Evolutionary conservation across 495 filamentous ascomycete genomes (phyloP), one percentile per base, ranked within the genome.

Genomic region (Podospora conica): DNA sequence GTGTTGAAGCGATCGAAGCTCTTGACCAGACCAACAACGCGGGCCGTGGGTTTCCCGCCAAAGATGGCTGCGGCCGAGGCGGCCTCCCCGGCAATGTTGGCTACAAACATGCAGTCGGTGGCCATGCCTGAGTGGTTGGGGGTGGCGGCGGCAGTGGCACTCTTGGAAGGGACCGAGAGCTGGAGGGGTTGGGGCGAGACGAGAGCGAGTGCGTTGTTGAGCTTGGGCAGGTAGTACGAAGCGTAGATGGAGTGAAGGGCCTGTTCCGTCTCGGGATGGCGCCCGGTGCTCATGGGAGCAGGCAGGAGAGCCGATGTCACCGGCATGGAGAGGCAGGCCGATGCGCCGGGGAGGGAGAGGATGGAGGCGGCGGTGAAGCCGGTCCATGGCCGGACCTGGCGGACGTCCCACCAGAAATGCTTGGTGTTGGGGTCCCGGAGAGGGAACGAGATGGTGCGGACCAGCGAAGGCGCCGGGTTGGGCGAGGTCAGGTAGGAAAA

Each of bases 401-500:
- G 90, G 63, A 96, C 84, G 68, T 97, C 93, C 90, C 90, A 97
- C 93, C 93, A 97, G 73, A 91, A 94, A 73, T 96, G 89, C 71
- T 88, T 88, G 72, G 90, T 86, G 70, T 88, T 75, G 55, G 88
- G 88, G 53, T 91, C 86, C 25, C 85, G 84, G 23, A 85, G 82
- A 10, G 86, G 82, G 73, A 90, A 86, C 68, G 87, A 91, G 70
- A 93, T 85, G 63, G 88, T 90, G 68, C 88, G 90, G 15, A 96
- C 90, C n/a, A 96, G 81, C 31, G 86, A 87, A 9, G 93, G 89
- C 21, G 90, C 85, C 40, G 91, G 92, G 68, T 93, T 96, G 56
- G 90, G 80, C 0, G 83, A 78, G 12, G 90, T 93, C 31, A 97
- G 83, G 71, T 96, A 95, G 25, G 87, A 82, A 68, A 91, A 83